Percentiles rank a stretch among this genome's conserved stretches.
phyloP scores from a whole-genome alignment of 768 basidiomycete species.

The Naganishia kalamii region DNA sequence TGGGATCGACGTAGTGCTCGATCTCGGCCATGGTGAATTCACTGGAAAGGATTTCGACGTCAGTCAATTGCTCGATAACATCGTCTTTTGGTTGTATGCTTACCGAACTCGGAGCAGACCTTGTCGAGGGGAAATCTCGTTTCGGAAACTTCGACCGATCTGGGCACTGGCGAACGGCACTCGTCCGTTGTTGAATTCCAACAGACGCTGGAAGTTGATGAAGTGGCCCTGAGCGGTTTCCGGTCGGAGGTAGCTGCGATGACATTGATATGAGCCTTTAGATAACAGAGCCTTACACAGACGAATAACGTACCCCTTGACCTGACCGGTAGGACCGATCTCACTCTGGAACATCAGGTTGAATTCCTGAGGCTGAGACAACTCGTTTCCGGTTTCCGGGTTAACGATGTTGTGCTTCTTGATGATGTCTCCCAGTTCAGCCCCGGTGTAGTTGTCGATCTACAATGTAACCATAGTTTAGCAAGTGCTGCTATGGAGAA shows the following conservation, averaged over 20 bases:
- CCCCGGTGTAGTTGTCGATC: conserved; percentile 91
- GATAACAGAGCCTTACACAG: not conserved
- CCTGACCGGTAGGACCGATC: conserved; percentile 94
- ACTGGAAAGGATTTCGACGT: conserved; percentile 25
- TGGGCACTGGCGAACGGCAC: conserved; percentile 96
- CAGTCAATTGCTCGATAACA: not conserved
- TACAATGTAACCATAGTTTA: conserved; percentile 39
- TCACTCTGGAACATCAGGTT: conserved; percentile 98
- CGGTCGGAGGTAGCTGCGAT: conserved; percentile 76
- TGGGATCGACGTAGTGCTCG: conserved; percentile 95
- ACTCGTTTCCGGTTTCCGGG: conserved; percentile 86
- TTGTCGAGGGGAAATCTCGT: conserved; percentile 95
- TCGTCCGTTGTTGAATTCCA: conserved; percentile 96
- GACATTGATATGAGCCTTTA: not conserved
- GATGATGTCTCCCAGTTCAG: conserved; percentile 81
- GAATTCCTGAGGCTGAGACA: conserved; percentile 88
- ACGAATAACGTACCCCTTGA: conserved; percentile 63
- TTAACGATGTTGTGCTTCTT: conserved; percentile 71
- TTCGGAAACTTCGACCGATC: conserved; percentile 91
- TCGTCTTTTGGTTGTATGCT: conserved; percentile 13
- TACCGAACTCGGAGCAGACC: conserved; percentile 86
- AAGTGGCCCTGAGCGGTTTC: conserved; percentile 99
- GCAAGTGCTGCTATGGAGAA: not conserved
- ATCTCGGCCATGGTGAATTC: conserved; percentile 99
- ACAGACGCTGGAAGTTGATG: conserved; percentile 91